Percentiles rank a stretch among this genome's conserved stretches.
These are phyloP conservation scores for Botrytis squamosa DNA, from an alignment of 2,329 filamentous ascomycete species.

Conservation along the genomic window DNA sequence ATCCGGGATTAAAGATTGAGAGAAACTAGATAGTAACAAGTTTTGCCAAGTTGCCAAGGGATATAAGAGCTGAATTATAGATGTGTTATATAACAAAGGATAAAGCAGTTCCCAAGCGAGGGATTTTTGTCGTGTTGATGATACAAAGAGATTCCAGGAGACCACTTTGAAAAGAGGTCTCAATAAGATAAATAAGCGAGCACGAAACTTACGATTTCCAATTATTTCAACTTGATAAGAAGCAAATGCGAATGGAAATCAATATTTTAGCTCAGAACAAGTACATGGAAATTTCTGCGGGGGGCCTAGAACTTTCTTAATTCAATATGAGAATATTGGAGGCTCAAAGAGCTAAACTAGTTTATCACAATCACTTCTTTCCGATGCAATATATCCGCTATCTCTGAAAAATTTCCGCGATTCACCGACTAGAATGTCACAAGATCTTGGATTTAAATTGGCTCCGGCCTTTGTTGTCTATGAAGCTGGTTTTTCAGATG, in stretches of 20 bases:
- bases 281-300: not conserved
- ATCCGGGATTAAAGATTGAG: not conserved
- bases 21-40: not conserved
- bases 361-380: not conserved
- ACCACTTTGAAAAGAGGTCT: not conserved
- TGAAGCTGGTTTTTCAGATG: not conserved
- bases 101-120: not conserved
- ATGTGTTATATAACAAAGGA: not conserved
- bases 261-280: not conserved
- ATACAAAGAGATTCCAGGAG: not conserved
- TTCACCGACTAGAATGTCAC: not conserved
- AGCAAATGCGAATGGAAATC: not conserved
- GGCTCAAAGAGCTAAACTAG: not conserved
- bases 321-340: not conserved
- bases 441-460: not conserved
- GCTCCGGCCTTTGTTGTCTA: not conserved
- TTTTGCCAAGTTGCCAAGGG: constrained; percentile 6
- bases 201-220: not conserved
- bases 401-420: not conserved
- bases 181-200: not conserved
- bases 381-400: not conserved
- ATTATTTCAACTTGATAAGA: not conserved
- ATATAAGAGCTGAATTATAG: not conserved
- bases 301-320: not conserved
- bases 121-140: not conserved